These are phyloP conservation scores for Macroventuria anomochaeta DNA, from an alignment of 2,329 filamentous ascomycete genomes.

Conservation along the genomic window DNA sequence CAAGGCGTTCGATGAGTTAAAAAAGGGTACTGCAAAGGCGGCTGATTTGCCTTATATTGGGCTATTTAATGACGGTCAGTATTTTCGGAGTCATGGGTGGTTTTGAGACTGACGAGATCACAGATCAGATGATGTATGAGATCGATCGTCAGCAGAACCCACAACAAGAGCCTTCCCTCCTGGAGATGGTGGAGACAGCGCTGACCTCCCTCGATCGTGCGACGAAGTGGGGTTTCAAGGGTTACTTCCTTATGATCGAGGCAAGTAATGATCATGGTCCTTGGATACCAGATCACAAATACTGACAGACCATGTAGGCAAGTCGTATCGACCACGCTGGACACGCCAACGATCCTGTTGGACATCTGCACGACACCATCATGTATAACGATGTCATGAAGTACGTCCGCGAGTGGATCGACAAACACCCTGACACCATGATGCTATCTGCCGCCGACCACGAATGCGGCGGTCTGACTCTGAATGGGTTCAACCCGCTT, in stretches of 20 bases:
- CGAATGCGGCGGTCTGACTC: constrained; percentile 51
- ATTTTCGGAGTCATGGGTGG: not conserved
- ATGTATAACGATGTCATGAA: constrained; percentile 51
- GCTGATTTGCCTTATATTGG: constrained; percentile 48
- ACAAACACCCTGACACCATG: constrained; percentile 48
- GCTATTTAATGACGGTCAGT: constrained; percentile 47
- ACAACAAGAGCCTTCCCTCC: constrained; percentile 49
- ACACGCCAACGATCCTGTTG: constrained; percentile 34
- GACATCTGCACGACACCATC: constrained; percentile 48
- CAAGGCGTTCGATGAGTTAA: constrained; percentile 43
- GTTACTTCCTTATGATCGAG: constrained; percentile 51
- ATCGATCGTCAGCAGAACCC: constrained; percentile 49
- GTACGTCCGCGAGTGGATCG: constrained; percentile 50
- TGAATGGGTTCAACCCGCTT: constrained; percentile 48
- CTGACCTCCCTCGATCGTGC: constrained; percentile 48
- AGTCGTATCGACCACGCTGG: constrained; percentile 33
- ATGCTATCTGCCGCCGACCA: constrained; percentile 53
- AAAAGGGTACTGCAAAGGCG: constrained; percentile 30
- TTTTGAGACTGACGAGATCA: not conserved
- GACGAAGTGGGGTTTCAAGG: constrained; percentile 41
- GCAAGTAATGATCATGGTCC: no score
- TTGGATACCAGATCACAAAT: no score
- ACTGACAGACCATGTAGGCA: no score
- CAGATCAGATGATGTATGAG: constrained; percentile 44
- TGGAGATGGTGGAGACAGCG: constrained; percentile 51